phyloP scores from a whole-genome alignment of 78 protist genomes.

The Pelomyxa schiedti region DNA sequence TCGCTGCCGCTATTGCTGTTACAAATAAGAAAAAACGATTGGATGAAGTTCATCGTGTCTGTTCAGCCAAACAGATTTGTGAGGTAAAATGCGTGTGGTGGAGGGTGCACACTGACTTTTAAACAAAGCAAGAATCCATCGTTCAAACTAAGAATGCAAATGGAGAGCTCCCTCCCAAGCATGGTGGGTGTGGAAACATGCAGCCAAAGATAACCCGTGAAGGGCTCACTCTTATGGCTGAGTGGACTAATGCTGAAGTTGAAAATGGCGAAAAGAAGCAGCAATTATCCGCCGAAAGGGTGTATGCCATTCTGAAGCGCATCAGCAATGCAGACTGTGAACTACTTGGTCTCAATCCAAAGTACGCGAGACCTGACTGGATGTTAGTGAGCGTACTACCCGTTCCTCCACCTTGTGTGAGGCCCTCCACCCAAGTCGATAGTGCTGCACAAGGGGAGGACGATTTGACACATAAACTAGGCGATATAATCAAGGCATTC shows the following conservation, averaged over 20 bases:
- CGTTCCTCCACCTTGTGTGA: conserved; percentile 96
- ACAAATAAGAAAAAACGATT: not conserved
- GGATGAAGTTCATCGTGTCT: not conserved
- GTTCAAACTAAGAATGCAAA: conserved; percentile 8
- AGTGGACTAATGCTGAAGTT: conserved; percentile 27
- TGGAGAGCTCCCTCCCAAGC: conserved; percentile 32
- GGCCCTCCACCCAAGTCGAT: conserved; percentile 85
- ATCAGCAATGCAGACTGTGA: conserved; percentile 59
- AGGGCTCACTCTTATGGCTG: conserved; percentile 55
- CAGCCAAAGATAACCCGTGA: conserved; percentile 52
- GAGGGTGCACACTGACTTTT: conserved; percentile 4
- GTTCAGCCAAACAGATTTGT: not conserved
- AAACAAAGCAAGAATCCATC: conserved; percentile 24
- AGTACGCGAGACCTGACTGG: conserved; percentile 89
- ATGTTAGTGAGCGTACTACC: conserved; percentile 83
- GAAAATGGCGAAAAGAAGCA: conserved; percentile 49
- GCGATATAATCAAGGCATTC: conserved; percentile 77
- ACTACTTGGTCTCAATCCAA: conserved; percentile 76
- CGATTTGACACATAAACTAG: conserved; percentile 75
- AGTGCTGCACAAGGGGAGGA: conserved; percentile 37
- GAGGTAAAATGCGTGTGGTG: not conserved
- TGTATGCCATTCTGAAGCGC: conserved; percentile 43
- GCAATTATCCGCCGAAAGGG: conserved; percentile 54
- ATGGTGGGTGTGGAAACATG: conserved; percentile 49
- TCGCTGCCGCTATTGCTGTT: not conserved